Percentiles rank a stretch among this genome's conserved stretches.
Conservation (phyloP, 2,329 filamentous ascomycete genomes). For the Tolypocladium cylindrosporum region DNA sequence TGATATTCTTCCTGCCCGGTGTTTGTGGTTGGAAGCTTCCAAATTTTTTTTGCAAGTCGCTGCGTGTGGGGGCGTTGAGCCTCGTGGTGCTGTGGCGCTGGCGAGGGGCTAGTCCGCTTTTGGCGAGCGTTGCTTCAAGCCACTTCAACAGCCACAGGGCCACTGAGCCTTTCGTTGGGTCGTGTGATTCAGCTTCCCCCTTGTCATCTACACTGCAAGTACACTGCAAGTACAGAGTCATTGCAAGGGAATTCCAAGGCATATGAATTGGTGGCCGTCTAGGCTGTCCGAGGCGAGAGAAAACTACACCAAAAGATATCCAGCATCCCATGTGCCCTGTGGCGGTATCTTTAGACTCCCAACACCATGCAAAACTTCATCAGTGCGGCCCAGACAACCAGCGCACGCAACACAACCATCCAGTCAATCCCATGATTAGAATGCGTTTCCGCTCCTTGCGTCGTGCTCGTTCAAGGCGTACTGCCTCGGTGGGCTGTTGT, state of each 20-base stretch:
- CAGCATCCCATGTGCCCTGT: neutral
- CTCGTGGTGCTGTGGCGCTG: constrained; percentile 7
- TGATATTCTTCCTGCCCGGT: constrained; percentile 6
- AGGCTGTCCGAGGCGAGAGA: neutral
- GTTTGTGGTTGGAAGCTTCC: constrained; percentile 7
- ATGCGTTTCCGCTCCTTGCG: neutral
- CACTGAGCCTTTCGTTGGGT: neutral
- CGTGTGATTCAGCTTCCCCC: neutral
- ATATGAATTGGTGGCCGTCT: neutral
- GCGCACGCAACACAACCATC: neutral
- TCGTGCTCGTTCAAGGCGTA: constrained; percentile 6
- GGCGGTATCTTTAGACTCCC: neutral
- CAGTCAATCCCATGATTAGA: neutral
- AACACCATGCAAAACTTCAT: constrained; percentile 2
- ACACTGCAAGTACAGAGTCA: neutral
- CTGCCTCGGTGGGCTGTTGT: constrained; percentile 12
- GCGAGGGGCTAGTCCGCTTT: constrained; percentile 2
- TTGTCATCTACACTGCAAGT: no score
- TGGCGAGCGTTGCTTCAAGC: neutral
- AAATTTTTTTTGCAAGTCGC: constrained; percentile 9
- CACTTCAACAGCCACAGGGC: constrained; percentile 6
- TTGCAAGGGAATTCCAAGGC: neutral
- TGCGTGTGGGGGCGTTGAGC: constrained; percentile 9
- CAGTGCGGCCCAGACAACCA: neutral
- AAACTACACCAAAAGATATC: neutral